Evolutionary conservation across 106 monocot species (phyloP).

Genomic region (Cymbidium sinense): DNA sequence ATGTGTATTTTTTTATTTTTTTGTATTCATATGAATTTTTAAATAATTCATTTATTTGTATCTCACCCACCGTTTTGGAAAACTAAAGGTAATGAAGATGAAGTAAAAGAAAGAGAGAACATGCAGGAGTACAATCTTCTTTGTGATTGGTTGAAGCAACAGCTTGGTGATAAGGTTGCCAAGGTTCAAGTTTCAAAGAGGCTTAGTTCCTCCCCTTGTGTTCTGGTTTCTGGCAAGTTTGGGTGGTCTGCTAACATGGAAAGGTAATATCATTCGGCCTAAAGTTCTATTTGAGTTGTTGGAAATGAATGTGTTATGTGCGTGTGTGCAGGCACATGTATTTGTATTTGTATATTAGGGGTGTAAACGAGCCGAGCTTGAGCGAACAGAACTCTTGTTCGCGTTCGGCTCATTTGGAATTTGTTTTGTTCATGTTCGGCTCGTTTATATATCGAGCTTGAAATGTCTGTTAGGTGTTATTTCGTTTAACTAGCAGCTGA

Average conservation of each 20-base stretch:
- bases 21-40: not conserved
- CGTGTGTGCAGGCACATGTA: too few species aligned
- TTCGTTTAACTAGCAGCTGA: too few species aligned
- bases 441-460: too few species aligned
- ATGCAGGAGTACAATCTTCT: slow-evolving; percentile 77
- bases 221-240: slow-evolving; percentile 95
- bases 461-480: too few species aligned
- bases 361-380: too few species aligned
- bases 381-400: too few species aligned
- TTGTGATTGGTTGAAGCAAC: slow-evolving; percentile 98
- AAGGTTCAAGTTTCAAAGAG: slow-evolving; percentile 91
- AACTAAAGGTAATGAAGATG: slow-evolving; percentile 79
- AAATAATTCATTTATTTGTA: not conserved
- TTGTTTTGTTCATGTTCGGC: too few species aligned
- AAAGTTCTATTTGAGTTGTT: not conserved
- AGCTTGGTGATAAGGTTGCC: slow-evolving; percentile 92
- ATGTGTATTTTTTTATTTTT: not conserved
- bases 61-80: not conserved
- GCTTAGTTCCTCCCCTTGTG: slow-evolving; percentile 93
- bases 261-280: slow-evolving; percentile 30
- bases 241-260: slow-evolving; percentile 99
- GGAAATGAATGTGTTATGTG: not conserved
- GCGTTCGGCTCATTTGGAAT: too few species aligned
- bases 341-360: too few species aligned
- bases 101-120: slow-evolving; percentile 81